phyloP scores from a whole-genome alignment of 2,329 filamentous ascomycete genomes.

The Sporothrix mexicana region DNA sequence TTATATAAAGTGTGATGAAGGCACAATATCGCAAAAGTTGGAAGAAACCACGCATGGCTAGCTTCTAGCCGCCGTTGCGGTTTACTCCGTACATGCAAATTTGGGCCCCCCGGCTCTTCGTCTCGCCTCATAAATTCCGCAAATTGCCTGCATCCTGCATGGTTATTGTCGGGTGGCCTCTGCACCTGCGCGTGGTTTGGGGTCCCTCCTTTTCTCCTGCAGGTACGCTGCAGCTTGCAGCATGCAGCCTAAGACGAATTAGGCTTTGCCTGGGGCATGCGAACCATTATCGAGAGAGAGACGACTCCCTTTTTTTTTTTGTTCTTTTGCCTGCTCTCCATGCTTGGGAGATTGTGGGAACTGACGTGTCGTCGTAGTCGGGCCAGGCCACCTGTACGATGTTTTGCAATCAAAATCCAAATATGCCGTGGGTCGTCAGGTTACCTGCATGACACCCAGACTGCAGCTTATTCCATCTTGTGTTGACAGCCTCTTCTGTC shows the following conservation, averaged over 20 bases:
- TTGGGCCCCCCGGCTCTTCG: neutral
- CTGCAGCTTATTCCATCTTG: neutral
- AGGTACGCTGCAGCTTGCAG: slow-evolving; percentile 32
- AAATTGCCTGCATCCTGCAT: slow-evolving; percentile 8
- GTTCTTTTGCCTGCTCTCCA: neutral
- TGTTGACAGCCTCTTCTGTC: neutral
- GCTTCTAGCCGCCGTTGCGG: neutral
- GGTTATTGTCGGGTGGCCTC: neutral
- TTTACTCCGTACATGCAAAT: slow-evolving; percentile 15
- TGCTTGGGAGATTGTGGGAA: neutral
- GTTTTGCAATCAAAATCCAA: neutral
- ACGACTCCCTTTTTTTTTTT: neutral
- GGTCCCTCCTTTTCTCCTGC: slow-evolving; percentile 26
- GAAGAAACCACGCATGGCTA: neutral
- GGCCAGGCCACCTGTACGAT: slow-evolving; percentile 14
- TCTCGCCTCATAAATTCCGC: neutral
- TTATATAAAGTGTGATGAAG: neutral
- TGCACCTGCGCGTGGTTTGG: slow-evolving; percentile 22
- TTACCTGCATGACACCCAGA: slow-evolving; percentile 16
- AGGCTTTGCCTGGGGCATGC: slow-evolving; percentile 1
- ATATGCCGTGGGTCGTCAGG: neutral
- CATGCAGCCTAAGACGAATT: slow-evolving; percentile 31
- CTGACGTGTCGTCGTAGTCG: slow-evolving; percentile 9
- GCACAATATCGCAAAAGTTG: neutral
- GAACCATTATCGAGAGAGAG: slow-evolving; percentile 1